Conservation (phyloP, 1,284 basidiomycete genomes). For the Gomphus bonarii region DNA sequence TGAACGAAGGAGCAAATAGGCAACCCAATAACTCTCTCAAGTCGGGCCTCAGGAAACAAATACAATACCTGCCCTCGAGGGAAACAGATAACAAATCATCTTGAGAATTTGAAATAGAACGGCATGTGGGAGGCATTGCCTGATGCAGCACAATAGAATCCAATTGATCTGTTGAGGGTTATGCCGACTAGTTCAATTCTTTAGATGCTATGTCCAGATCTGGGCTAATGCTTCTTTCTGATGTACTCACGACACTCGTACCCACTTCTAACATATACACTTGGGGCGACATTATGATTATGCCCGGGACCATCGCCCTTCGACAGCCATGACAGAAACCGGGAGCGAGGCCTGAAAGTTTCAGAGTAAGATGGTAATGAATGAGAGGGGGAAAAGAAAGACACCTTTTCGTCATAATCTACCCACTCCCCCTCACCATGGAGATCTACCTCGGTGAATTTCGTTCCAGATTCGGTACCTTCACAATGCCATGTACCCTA, state of each 20-base stretch:
- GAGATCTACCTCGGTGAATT: slow-evolving; percentile 55
- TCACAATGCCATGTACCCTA: slow-evolving; percentile 66
- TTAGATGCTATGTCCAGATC: not conserved
- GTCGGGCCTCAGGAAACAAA: no score
- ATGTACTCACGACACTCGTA: not conserved
- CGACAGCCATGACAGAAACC: slow-evolving; percentile 52
- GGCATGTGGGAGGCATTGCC: not conserved
- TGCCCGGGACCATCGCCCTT: slow-evolving; percentile 56
- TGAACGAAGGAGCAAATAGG: not conserved
- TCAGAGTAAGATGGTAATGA: not conserved
- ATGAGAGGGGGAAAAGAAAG: slow-evolving; percentile 5
- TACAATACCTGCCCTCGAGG: no score
- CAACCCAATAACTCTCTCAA: not conserved
- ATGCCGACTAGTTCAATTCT: not conserved
- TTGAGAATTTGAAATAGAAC: not conserved
- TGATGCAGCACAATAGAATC: not conserved
- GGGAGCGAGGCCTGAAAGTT: slow-evolving; percentile 43
- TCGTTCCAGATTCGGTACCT: slow-evolving; percentile 40
- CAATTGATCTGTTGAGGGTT: not conserved
- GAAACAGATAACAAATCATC: no score
- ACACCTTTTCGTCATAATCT: slow-evolving; percentile 75
- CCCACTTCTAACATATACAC: not conserved
- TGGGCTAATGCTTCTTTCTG: not conserved
- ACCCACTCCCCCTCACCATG: slow-evolving; percentile 55
- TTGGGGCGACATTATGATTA: slow-evolving; percentile 16